phyloP scores from a whole-genome alignment of 345 rosid genomes.

The Pistacia integerrima region DNA sequence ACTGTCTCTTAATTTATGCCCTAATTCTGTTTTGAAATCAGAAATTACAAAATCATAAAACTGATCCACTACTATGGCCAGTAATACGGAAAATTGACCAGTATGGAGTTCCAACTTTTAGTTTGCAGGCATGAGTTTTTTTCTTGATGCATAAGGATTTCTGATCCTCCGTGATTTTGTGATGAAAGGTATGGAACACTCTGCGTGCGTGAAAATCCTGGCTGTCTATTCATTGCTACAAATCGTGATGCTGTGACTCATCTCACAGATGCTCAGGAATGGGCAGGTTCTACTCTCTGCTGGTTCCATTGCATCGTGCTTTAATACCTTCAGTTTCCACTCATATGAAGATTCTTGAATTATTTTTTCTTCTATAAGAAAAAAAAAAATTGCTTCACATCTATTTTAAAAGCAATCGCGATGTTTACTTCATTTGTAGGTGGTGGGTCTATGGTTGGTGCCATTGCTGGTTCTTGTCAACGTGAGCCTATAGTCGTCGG shows the following conservation, averaged over 20 bases:
- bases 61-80: background rate
- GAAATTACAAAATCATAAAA: too few relatives aligned
- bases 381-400: background rate
- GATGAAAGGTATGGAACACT: constrained; percentile 83
- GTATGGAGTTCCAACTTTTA: background rate
- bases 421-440: constrained; percentile 45
- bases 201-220: constrained; percentile 91
- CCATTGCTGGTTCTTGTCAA: constrained; percentile 74
- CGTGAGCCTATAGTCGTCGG: constrained; percentile 92
- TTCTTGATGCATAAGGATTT: background rate
- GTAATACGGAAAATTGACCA: background rate
- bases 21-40: too few relatives aligned
- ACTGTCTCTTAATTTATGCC: too few relatives aligned
- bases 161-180: background rate
- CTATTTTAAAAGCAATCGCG: background rate
- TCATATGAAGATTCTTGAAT: background rate
- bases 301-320: background rate
- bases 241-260: constrained; percentile 94
- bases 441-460: constrained; percentile 98
- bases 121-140: background rate
- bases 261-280: constrained; percentile 94
- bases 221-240: constrained; percentile 93
- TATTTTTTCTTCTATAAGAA: too few relatives aligned
- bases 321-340: constrained; percentile 1
- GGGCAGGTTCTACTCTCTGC: constrained; percentile 71